phyloP scores from a whole-genome alignment of 176 grass and related monocot genomes.

The Oryza nivara region DNA sequence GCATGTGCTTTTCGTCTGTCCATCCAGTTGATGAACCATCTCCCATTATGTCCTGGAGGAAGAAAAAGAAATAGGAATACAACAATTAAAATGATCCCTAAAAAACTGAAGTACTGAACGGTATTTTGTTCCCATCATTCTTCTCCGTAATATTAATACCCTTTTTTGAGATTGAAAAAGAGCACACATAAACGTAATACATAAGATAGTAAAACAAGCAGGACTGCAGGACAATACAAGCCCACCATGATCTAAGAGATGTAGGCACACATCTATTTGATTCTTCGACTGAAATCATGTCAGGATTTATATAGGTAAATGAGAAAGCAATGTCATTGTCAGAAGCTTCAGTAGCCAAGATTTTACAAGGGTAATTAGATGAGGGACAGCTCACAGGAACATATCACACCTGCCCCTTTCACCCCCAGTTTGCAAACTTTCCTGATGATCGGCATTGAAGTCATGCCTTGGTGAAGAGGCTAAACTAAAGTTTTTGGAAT shows the following conservation, averaged over 20 bases:
- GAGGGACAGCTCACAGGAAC: not conserved
- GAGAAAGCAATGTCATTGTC: not conserved
- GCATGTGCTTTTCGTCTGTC: constrained; percentile 85
- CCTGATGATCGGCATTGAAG: not conserved
- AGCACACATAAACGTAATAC: not conserved
- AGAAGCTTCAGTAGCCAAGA: not conserved
- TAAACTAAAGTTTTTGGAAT: not conserved
- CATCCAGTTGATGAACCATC: constrained; percentile 57
- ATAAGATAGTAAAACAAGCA: not conserved
- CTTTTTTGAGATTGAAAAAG: not conserved
- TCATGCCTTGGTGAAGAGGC: not conserved
- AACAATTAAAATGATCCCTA: constrained; percentile 3
- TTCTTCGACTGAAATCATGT: constrained; percentile 1
- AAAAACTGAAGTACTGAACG: constrained; percentile 10
- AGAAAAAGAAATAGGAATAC: constrained; percentile 31
- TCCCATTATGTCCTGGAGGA: constrained; percentile 44
- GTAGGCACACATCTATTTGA: not conserved
- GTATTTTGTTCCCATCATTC: not conserved
- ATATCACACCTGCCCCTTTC: not conserved
- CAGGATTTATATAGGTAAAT: not conserved
- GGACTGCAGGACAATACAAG: not conserved
- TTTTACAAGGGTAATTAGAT: not conserved
- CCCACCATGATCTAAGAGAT: not conserved
- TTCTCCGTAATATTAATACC: constrained; percentile 13
- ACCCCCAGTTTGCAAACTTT: not conserved